Conservation (phyloP, 129 eudicot genomes). For the Arctium lappa region DNA sequence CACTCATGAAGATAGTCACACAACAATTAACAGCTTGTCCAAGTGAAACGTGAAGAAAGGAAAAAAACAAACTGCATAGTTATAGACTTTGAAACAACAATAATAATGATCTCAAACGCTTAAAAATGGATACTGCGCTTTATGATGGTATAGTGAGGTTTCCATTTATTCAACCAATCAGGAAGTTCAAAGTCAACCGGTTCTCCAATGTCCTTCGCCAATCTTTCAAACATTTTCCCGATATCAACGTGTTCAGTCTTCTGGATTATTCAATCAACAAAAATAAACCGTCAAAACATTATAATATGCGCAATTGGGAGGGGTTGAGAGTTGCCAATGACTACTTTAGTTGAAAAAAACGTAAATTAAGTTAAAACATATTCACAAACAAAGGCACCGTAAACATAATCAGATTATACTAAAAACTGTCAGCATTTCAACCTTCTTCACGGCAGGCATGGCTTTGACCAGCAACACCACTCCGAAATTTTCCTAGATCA, state of each 20-base stretch:
- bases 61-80: not conserved
- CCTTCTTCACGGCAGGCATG: slow-evolving; percentile 60
- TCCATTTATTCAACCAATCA: slow-evolving; percentile 58
- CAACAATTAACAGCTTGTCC: not conserved
- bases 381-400: not conserved
- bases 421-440: slow-evolving; percentile 13
- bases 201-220: slow-evolving; percentile 58
- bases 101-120: not conserved
- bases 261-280: slow-evolving; percentile 17
- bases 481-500: not conserved
- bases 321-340: not conserved
- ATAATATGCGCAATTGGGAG: not conserved
- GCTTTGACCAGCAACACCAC: not conserved
- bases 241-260: slow-evolving; percentile 39
- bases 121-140: slow-evolving; percentile 86
- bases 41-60: not conserved
- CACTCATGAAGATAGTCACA: not conserved
- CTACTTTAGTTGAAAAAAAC: not conserved
- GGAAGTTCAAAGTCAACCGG: slow-evolving; percentile 88
- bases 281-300: slow-evolving; percentile 7
- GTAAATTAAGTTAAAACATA: not conserved
- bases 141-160: slow-evolving; percentile 51
- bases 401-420: not conserved
- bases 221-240: slow-evolving; percentile 50
- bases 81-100: not conserved